Conservation (phyloP, 176 grass and related monocot genomes). For the Paspalum vaginatum region DNA sequence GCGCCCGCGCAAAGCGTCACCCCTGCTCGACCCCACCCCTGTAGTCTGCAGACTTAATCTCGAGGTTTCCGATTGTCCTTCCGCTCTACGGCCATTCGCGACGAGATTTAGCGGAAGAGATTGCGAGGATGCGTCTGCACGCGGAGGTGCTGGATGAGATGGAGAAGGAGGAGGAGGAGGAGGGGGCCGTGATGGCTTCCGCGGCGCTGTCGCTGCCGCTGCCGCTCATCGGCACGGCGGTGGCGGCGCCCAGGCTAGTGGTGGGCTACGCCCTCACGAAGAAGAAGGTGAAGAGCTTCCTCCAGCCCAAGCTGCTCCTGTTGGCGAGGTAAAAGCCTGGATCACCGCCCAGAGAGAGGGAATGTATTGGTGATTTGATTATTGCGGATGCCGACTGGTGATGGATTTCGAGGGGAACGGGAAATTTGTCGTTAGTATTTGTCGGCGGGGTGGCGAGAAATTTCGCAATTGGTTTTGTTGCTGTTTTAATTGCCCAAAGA, state of each 20-base stretch:
- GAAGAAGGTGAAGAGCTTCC: slow-evolving; percentile 98
- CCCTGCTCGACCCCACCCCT: slow-evolving; percentile 18
- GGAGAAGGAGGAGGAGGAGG: slow-evolving; percentile 36
- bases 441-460: neutral
- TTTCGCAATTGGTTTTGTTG: slow-evolving; percentile 12
- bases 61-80: slow-evolving; percentile 21
- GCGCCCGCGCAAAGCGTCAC: neutral
- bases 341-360: slow-evolving; percentile 31
- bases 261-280: slow-evolving; percentile 91
- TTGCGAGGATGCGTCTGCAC: slow-evolving; percentile 58
- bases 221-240: slow-evolving; percentile 24
- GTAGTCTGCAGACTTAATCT: neutral
- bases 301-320: slow-evolving; percentile 79
- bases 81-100: slow-evolving; percentile 21
- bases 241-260: slow-evolving; percentile 53
- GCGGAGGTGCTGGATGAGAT: slow-evolving; percentile 47
- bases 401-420: slow-evolving; percentile 23
- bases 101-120: slow-evolving; percentile 36
- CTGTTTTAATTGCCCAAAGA: slow-evolving; percentile 31
- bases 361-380: slow-evolving; percentile 12
- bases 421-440: slow-evolving; percentile 3
- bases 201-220: slow-evolving; percentile 39
- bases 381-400: slow-evolving; percentile 20
- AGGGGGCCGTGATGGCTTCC: slow-evolving; percentile 32
- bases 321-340: slow-evolving; percentile 76